These are phyloP conservation scores for Leptographium procerum DNA, from an alignment of 2,329 filamentous ascomycete species.

Conservation along the genomic window DNA sequence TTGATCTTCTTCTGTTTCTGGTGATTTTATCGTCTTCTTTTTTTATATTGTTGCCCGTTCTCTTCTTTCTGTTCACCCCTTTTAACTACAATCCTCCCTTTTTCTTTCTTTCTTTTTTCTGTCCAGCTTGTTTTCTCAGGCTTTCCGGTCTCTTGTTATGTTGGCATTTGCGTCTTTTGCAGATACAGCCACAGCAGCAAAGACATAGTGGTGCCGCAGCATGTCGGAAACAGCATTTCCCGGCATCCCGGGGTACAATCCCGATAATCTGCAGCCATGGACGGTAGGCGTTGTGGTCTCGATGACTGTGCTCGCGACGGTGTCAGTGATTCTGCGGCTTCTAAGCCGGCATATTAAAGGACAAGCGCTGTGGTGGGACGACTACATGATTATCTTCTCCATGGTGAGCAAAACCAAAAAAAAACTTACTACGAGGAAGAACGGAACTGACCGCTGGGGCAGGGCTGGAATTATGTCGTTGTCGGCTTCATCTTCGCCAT, in stretches of 20 bases:
- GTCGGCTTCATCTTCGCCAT: conserved; percentile 37
- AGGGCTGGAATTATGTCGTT: conserved; percentile 30
- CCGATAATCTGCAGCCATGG: conserved; percentile 31
- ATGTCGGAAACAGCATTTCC: conserved; percentile 7
- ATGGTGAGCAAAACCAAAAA: conserved; percentile 33
- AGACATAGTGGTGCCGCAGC: background rate
- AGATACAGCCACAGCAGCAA: background rate
- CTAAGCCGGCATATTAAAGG: conserved; percentile 28
- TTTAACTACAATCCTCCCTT: too few species aligned
- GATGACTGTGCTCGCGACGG: conserved; percentile 28
- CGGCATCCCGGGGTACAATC: conserved; percentile 21
- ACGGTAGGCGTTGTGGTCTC: conserved; percentile 26
- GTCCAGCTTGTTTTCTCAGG: too few species aligned
- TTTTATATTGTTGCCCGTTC: background rate
- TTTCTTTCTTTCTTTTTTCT: background rate
- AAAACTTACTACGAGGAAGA: too few species aligned
- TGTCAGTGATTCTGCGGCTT: conserved; percentile 27
- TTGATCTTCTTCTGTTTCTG: background rate
- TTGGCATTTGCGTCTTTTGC: background rate
- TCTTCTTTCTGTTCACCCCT: background rate
- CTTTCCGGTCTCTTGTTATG: too few species aligned
- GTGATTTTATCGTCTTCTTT: background rate
- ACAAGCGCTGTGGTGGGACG: conserved; percentile 38
- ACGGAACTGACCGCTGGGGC: background rate
- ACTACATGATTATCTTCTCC: conserved; percentile 36